These are phyloP conservation scores for Groenewaldozyma sp. DNA, from an alignment of 1,139 yeast genomes.

Conservation along the genomic window DNA sequence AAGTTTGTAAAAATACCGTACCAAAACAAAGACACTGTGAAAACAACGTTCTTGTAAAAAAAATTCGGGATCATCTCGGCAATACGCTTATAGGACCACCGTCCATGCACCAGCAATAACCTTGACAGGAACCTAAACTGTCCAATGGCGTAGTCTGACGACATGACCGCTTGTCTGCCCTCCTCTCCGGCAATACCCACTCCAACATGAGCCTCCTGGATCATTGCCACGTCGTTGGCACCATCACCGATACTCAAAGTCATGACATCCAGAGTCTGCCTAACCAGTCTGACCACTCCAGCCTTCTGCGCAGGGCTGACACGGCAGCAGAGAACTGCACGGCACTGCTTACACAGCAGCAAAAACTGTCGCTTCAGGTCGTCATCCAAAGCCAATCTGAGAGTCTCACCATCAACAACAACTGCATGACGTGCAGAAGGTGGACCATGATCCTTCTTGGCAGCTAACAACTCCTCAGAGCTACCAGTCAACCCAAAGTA, in stretches of 20 bases:
- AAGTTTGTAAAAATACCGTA: slow-evolving; percentile 77
- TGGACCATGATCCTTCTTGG: slow-evolving; percentile 63
- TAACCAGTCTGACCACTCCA: slow-evolving; percentile 84
- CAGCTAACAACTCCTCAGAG: slow-evolving; percentile 46
- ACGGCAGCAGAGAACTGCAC: slow-evolving; percentile 89
- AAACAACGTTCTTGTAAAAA: slow-evolving; percentile 86
- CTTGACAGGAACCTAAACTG: slow-evolving; percentile 81
- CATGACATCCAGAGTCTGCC: slow-evolving; percentile 71
- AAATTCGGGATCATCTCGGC: slow-evolving; percentile 93
- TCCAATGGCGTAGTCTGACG: slow-evolving; percentile 93
- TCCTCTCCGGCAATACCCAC: slow-evolving; percentile 98
- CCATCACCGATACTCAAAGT: slow-evolving; percentile 97
- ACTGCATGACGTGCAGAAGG: slow-evolving; percentile 75
- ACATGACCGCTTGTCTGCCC: slow-evolving; percentile 97
- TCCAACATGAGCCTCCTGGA: slow-evolving; percentile 96
- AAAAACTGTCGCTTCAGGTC: slow-evolving; percentile 63
- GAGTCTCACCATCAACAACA: slow-evolving; percentile 87
- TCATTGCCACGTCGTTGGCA: slow-evolving; percentile 98
- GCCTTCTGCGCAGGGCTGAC: slow-evolving; percentile 98
- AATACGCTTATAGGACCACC: slow-evolving; percentile 90
- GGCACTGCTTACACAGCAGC: slow-evolving; percentile 84
- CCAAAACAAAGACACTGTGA: slow-evolving; percentile 86
- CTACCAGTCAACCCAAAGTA: slow-evolving; percentile 61
- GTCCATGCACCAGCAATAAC: slow-evolving; percentile 79
- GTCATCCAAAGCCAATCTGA: slow-evolving; percentile 59